phyloP scores from a whole-genome alignment of 805 yeast species.

The Metschnikowia drakensbergensis region DNA sequence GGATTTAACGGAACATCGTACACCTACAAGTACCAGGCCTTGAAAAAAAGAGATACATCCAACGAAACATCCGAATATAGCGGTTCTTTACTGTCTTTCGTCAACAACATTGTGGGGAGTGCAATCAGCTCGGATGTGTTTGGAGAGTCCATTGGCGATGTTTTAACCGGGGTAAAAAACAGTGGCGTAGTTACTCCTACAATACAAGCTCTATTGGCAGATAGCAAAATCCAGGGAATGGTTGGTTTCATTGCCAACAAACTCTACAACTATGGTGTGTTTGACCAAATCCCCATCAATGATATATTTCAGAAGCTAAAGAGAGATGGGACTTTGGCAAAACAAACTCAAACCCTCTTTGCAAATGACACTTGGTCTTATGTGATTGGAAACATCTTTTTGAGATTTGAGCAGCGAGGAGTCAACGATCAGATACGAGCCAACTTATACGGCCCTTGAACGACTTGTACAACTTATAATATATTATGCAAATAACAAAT shows the following conservation, averaged over 20 bases:
- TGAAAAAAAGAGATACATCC: conserved; percentile 6
- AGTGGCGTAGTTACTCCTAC: conserved; percentile 29
- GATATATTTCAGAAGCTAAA: conserved; percentile 22
- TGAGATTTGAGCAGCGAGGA: conserved; percentile 29
- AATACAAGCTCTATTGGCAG: conserved; percentile 24
- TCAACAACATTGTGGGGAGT: conserved; percentile 28
- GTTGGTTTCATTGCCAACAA: conserved; percentile 22
- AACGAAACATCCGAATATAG: conserved; percentile 13
- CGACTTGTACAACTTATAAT: conserved; percentile 1
- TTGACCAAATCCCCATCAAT: conserved; percentile 29
- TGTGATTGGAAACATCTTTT: conserved; percentile 28
- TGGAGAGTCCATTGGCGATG: conserved; percentile 19
- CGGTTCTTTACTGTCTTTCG: conserved; percentile 32
- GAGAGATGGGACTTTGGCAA: conserved; percentile 20
- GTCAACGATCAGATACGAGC: conserved; percentile 27
- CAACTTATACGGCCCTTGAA: conserved; percentile 27
- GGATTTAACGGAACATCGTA: conserved; percentile 15
- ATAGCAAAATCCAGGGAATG: conserved; percentile 18
- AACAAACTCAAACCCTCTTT: conserved; percentile 23
- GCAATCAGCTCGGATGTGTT: conserved; percentile 22
- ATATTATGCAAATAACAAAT: not conserved
- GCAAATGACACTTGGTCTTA: conserved; percentile 31
- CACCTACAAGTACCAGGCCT: not conserved
- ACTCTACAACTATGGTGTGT: conserved; percentile 32
- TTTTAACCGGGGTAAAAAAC: conserved; percentile 29